Evolutionary conservation across 106 monocot genomes (phyloP), one percentile per base, ranked within the genome.

Genomic region (Platanthera zijinensis): DNA sequence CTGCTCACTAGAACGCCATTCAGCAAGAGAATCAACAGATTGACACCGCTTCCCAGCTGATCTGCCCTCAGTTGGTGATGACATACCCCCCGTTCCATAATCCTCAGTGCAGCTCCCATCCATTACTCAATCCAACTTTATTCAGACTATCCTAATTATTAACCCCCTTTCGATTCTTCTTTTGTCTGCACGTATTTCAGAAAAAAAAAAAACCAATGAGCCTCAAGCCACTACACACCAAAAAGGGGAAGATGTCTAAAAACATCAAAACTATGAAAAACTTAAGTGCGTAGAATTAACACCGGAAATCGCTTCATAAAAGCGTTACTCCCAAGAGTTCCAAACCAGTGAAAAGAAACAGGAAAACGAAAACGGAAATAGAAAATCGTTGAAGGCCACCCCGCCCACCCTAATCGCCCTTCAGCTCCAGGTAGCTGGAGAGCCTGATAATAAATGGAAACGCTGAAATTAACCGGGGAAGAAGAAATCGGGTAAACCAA

Each of bases 1-100:
- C 69, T 75, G 80, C 63, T 81, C 80, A 18, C 75, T 53, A 21
- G 80, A 81, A 28, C 80, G 51, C 80, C 80, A 81, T 48, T 75
- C 80, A 14, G 57, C 80, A 51, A 66, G 62, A 64, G 80, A 80
- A 28, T 81, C 75, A 47, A 81, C 74, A 12, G 80, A 80, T 12
- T 61, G 80, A 52, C 74, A 74, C 50, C 67, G 74, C 19, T 75
- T 64, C 53, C 52, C 61, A 67, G 21, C 51, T 12, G 80, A 53
- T 22, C 48, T 21, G 52, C 52, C 74, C 74, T 75, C 80, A 8
- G 52, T 48, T 19, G 46, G 72, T 9, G 72, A 51, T 10, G 51
- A 72, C n/a, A 50, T 22, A 51, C 15, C 21, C 4, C 51, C 51
- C 8, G 72, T 47, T 46, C 72, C 72, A 50, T 19, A 51, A 50